Evolutionary conservation across 2,329 filamentous ascomycete species (phyloP).

Genomic region (Curvularia lunata): DNA sequence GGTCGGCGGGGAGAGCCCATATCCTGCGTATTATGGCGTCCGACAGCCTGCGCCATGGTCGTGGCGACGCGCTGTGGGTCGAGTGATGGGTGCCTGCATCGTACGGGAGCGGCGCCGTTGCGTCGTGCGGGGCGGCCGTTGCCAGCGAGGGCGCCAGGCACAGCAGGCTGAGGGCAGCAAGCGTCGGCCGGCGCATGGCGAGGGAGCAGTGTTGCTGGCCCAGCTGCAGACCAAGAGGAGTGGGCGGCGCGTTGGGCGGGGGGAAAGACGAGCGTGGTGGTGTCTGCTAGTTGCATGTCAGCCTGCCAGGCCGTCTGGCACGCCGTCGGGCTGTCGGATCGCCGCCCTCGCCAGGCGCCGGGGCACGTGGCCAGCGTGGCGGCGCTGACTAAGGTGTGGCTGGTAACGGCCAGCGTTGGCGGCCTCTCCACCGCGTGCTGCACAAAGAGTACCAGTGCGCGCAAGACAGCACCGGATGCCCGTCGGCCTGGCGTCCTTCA

Average conservation of each 20-base stretch:
- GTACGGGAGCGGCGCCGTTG: constrained; percentile 20
- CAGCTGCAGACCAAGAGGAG: not conserved
- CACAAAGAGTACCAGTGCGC: constrained; percentile 20
- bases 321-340: not conserved
- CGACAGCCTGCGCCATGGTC: constrained; percentile 48
- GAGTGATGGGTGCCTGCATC: constrained; percentile 16
- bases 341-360: no score
- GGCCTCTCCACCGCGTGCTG: constrained; percentile 17
- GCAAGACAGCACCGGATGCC: constrained; percentile 7
- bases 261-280: not conserved
- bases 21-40: constrained; percentile 45
- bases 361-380: no score
- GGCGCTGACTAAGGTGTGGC: constrained; percentile 18
- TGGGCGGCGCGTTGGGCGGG: not conserved
- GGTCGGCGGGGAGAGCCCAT: constrained; percentile 36
- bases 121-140: constrained; percentile 42
- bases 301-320: not conserved
- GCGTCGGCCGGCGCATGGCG: constrained; percentile 39
- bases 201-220: constrained; percentile 1
- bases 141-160: constrained; percentile 37
- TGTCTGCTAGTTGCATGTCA: not conserved
- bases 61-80: constrained; percentile 26
- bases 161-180: constrained; percentile 39
- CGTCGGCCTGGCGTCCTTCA: constrained; percentile 6
- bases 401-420: constrained; percentile 9